These are phyloP conservation scores for Rutstroemia sp. DNA, from an alignment of 2,329 filamentous ascomycete species.

Conservation along the genomic window DNA sequence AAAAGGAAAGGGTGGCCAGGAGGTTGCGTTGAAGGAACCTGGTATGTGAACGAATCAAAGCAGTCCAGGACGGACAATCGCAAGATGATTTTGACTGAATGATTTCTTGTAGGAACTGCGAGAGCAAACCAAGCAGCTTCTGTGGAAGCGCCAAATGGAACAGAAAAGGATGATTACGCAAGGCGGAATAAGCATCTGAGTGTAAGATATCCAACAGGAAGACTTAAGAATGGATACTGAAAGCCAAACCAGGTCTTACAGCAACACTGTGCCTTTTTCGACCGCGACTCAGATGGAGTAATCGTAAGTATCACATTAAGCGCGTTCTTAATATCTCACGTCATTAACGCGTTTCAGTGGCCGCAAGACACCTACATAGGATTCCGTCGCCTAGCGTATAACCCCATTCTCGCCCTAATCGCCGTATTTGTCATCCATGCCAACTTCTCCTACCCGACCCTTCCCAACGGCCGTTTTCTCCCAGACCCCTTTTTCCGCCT, in stretches of 20 bases:
- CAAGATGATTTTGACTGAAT: not conserved
- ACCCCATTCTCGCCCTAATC: slow-evolving; percentile 35
- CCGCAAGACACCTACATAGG: slow-evolving; percentile 43
- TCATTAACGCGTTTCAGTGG: slow-evolving; percentile 25
- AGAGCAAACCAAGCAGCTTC: slow-evolving; percentile 36
- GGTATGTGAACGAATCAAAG: slow-evolving; percentile 4
- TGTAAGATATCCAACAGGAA: not conserved
- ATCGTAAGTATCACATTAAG: slow-evolving; percentile 25
- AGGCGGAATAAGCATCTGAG: slow-evolving; percentile 33
- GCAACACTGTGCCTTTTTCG: slow-evolving; percentile 47
- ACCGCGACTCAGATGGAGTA: slow-evolving; percentile 43
- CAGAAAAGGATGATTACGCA: slow-evolving; percentile 31
- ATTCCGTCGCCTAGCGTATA: slow-evolving; percentile 40
- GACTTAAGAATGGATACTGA: not conserved
- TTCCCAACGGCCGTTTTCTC: slow-evolving; percentile 24
- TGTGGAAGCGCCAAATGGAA: slow-evolving; percentile 35
- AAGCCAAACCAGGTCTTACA: slow-evolving; percentile 35
- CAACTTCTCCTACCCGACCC: slow-evolving; percentile 43
- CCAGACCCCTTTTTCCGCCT: slow-evolving; percentile 37
- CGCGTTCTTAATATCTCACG: not conserved
- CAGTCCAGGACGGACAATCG: not conserved
- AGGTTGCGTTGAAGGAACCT: slow-evolving; percentile 10
- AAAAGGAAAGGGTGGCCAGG: not conserved
- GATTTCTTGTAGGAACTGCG: slow-evolving; percentile 29
- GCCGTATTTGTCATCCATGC: slow-evolving; percentile 41